Evolutionary conservation across 257 asterid species (phyloP).

Genomic region (Nicotiana tomentosiformis): DNA sequence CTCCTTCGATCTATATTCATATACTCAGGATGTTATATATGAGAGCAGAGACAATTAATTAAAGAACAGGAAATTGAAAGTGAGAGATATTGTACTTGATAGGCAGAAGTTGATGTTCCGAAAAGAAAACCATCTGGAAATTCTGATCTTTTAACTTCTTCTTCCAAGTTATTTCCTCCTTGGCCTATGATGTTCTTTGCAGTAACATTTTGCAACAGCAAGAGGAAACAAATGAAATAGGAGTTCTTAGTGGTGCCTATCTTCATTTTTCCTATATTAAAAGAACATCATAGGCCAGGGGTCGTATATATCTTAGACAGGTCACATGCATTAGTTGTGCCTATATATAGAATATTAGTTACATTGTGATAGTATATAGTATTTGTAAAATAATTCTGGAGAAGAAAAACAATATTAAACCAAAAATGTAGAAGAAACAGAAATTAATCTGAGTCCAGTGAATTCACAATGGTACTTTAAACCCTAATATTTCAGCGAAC

Average conservation of each 20-base stretch:
- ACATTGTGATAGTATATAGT: too few species aligned
- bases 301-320: too few species aligned
- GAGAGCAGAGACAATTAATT: neutral
- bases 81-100: neutral
- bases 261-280: neutral
- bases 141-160: conserved; percentile 1
- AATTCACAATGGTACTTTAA: too few species aligned
- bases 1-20: conserved; percentile 25
- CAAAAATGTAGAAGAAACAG: too few species aligned
- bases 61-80: neutral
- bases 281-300: too few species aligned
- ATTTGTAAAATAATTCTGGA: too few species aligned
- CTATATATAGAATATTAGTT: too few species aligned
- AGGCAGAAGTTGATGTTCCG: conserved; percentile 16
- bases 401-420: too few species aligned
- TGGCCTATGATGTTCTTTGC: neutral
- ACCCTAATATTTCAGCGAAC: too few species aligned
- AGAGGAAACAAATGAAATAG: neutral
- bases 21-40: neutral
- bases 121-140: conserved; percentile 8
- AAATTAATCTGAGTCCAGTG: too few species aligned
- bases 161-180: neutral
- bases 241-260: neutral
- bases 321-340: too few species aligned
- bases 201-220: neutral